phyloP scores from a whole-genome alignment of 345 rosid species.

The Cardamine chenopodiifolia region DNA sequence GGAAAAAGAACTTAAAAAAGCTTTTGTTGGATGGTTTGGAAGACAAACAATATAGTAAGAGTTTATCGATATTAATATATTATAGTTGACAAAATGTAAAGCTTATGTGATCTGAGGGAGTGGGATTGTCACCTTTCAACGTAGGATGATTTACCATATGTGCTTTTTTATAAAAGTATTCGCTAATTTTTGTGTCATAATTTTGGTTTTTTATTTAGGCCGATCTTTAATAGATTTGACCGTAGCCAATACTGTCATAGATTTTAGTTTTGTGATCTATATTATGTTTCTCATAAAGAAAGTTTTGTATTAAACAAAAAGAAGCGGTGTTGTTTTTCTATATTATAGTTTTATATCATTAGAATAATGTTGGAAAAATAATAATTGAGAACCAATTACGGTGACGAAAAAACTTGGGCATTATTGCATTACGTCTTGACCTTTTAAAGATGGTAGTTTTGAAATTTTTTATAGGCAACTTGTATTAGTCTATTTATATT shows the following conservation, averaged over 20 bases:
- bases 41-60: conserved; percentile 6
- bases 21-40: conserved; percentile 29
- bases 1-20: not conserved
- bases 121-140: conserved; percentile 44
- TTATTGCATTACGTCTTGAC: not conserved
- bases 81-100: conserved; percentile 43
- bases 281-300: not conserved
- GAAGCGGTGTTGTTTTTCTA: too few relatives aligned
- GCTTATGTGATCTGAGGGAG: conserved; percentile 37
- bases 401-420: not conserved
- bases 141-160: conserved; percentile 22
- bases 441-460: not conserved
- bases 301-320: too few relatives aligned
- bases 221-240: not conserved
- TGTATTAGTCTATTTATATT: not conserved
- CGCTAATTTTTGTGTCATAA: not conserved
- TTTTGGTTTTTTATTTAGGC: not conserved
- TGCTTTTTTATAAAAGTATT: not conserved
- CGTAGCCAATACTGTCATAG: not conserved
- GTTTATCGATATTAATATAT: conserved; percentile 18
- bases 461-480: not conserved
- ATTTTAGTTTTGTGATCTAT: not conserved
- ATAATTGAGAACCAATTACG: not conserved
- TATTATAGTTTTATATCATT: not conserved
- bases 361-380: not conserved